Evolutionary conservation across 83 land plant genomes (phyloP).

Genomic region (Thuja plicata): DNA sequence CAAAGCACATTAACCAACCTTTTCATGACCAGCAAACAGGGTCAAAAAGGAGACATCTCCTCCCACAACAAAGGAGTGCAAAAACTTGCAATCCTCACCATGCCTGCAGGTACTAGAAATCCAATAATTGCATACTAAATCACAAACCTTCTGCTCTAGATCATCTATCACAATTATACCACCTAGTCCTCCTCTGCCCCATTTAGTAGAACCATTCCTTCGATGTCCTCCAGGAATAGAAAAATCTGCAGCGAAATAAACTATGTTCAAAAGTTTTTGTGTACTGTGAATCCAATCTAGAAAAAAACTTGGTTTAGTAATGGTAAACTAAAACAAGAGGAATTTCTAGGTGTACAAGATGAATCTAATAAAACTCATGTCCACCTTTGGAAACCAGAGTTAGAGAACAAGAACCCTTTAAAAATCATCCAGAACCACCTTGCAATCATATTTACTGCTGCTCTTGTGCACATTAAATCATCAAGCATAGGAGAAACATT

Average conservation of each 20-base stretch:
- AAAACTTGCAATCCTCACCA: slow-evolving; percentile 71
- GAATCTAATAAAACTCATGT: background rate
- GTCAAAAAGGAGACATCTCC: slow-evolving; percentile 64
- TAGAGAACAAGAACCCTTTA: background rate
- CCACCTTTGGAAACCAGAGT: background rate
- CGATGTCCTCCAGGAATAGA: slow-evolving; percentile 3
- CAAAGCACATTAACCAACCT: slow-evolving; percentile 36
- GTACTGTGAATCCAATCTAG: background rate
- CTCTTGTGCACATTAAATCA: background rate
- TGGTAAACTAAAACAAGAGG: background rate
- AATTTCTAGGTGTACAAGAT: too few species aligned
- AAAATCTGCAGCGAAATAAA: background rate
- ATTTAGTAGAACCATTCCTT: slow-evolving; percentile 18
- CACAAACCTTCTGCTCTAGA: slow-evolving; percentile 19
- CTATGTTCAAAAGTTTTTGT: background rate
- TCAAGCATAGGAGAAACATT: background rate
- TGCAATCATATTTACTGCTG: background rate
- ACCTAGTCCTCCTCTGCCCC: slow-evolving; percentile 32
- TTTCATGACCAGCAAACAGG: slow-evolving; percentile 78
- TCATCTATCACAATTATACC: slow-evolving; percentile 9
- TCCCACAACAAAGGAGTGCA: slow-evolving; percentile 74
- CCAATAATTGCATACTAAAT: slow-evolving; percentile 68
- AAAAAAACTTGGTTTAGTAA: background rate
- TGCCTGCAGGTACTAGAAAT: slow-evolving; percentile 63
- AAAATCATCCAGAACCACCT: background rate